Evolutionary conservation across 768 basidiomycete species (phyloP), one percentile per base, ranked within the genome.

Genomic region (Ephemerocybe angulata): DNA sequence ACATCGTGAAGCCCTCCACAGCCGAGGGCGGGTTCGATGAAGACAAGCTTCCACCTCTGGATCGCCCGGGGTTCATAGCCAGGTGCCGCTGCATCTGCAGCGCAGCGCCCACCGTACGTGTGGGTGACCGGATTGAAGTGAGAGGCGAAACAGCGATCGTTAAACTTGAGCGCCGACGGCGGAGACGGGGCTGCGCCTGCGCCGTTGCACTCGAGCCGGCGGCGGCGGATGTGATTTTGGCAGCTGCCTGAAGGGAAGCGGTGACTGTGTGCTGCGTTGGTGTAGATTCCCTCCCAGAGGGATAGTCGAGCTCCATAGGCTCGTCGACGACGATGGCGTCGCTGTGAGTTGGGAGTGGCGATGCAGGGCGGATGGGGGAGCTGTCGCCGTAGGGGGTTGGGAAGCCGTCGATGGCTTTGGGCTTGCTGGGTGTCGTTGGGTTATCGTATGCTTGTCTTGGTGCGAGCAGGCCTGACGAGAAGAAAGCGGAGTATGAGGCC

Each of bases 381-480:
- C 43, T 50, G 40, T 50, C 54, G 2, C 47, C 48, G n/a, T 29
- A 31, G 13, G 47, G 37, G 31, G 38, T 31, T 17, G 43, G 48
- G 30, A 55, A 38, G 19, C 21, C 31, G 24, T 22, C 37, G 2
- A 8, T 21, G 38, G 15, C 33, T n/a, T 37, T 47, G 21, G 40
- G 47, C 48, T 50, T 55, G 33, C 53, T 44, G 21, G 58, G 55
- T 1, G 58, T 58, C 37, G 33, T 62, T 48, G 17, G 35, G n/a
- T 10, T 21, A 33, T 42, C 28, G 29, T 62, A 55, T 33, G 63
- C 46, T 38, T 67, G 58, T 40, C 72, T 72, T 4, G 80, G 73
- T 13, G 85, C 85, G 33, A 86, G 80, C 31, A 88, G 76, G 21
- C 86, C 86, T 37, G 85, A 86, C 29, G 85, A 84, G 69, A 88